Evolutionary conservation across 1,284 basidiomycete genomes (phyloP).

Genomic region (Apiotrichum gracile): DNA sequence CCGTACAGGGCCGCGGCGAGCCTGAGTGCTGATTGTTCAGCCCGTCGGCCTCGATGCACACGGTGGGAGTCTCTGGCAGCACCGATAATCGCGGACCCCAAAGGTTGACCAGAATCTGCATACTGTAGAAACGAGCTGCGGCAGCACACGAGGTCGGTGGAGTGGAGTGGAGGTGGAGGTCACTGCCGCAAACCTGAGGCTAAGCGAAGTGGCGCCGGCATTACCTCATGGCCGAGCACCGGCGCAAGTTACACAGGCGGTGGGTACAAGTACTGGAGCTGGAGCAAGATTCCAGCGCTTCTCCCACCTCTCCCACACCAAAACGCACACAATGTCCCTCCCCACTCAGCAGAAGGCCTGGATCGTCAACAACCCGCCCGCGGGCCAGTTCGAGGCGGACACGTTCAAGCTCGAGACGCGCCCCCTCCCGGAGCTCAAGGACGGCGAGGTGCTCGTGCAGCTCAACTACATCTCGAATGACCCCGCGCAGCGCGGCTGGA

Average conservation of each 20-base stretch:
- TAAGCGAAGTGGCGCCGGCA: too few species aligned
- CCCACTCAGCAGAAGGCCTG: conserved; percentile 18
- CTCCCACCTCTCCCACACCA: not conserved
- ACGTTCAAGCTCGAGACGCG: conserved; percentile 21
- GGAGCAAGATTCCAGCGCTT: too few species aligned
- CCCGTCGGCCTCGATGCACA: not conserved
- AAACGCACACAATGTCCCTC: conserved; percentile 4
- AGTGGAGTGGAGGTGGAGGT: too few species aligned
- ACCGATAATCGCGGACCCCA: too few species aligned
- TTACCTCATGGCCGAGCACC: too few species aligned
- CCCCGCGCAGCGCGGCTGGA: conserved; percentile 35
- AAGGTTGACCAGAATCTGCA: too few species aligned
- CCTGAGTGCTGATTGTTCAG: not conserved
- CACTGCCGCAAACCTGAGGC: too few species aligned
- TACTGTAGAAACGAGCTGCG: too few species aligned
- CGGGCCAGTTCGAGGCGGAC: conserved; percentile 14
- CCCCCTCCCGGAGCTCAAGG: conserved; percentile 21
- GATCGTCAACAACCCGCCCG: conserved; percentile 28
- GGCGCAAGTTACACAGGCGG: too few species aligned
- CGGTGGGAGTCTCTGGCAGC: too few species aligned
- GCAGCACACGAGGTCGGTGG: too few species aligned
- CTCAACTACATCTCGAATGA: conserved; percentile 31
- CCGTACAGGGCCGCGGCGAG: not conserved
- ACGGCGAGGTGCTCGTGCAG: conserved; percentile 29
- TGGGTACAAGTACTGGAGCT: too few species aligned